Evolutionary conservation across 345 rosid genomes (phyloP).

Genomic region (Lepidium aucheri): DNA sequence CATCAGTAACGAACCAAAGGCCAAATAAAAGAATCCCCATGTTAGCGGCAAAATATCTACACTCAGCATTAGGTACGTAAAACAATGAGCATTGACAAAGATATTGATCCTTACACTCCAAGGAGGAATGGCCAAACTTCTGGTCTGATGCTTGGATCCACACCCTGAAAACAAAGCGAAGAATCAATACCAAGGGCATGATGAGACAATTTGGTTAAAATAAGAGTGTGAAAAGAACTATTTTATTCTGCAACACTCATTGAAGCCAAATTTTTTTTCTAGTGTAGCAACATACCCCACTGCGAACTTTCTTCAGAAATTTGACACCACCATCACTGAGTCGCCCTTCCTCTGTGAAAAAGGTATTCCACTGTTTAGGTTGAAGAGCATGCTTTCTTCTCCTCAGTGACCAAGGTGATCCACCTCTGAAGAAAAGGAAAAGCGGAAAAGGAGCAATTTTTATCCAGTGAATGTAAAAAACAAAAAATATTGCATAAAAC

Average conservation of each 20-base stretch:
- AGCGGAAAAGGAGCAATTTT: constrained; percentile 5
- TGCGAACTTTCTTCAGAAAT: constrained; percentile 84
- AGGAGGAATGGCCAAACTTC: constrained; percentile 98
- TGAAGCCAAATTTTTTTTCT: background rate
- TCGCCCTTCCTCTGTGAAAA: constrained; percentile 66
- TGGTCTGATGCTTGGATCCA: constrained; percentile 81
- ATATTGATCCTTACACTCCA: constrained; percentile 66
- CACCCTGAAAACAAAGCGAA: constrained; percentile 47
- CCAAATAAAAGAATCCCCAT: background rate
- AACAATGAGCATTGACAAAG: constrained; percentile 5
- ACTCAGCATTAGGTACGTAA: background rate
- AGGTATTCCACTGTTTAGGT: constrained; percentile 66
- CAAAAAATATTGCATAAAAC: background rate
- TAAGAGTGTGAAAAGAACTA: background rate
- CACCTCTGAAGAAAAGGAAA: constrained; percentile 46
- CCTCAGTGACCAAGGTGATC: constrained; percentile 88
- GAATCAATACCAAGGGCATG: constrained; percentile 1
- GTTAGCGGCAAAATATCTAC: background rate
- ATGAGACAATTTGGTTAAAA: background rate
- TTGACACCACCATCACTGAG: constrained; percentile 73
- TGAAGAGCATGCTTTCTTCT: constrained; percentile 82
- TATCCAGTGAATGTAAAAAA: background rate
- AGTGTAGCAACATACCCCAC: constrained; percentile 59
- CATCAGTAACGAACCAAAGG: background rate
- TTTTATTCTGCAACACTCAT: background rate